A percentile compares a stretch with the other conserved stretches of the same genome.
Evolutionary conservation across 805 yeast genomes (phyloP).

Genomic region (Myxozyma melibiosi): DNA sequence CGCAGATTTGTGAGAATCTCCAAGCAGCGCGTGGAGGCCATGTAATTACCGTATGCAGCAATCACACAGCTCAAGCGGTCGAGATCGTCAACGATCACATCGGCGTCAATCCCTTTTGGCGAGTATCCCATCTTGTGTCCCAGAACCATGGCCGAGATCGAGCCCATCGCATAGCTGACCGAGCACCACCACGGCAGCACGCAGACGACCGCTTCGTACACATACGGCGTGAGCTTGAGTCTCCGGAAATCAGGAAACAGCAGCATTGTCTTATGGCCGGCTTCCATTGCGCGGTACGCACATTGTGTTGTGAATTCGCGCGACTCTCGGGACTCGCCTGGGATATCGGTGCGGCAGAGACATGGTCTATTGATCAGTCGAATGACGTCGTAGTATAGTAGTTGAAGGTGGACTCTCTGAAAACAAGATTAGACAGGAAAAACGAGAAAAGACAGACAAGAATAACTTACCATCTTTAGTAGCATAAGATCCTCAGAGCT

Average conservation of each 20-base stretch:
- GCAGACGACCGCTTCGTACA: not conserved
- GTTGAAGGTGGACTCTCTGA: conserved; percentile 14
- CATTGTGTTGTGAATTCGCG: conserved; percentile 3
- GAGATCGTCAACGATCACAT: conserved; percentile 6
- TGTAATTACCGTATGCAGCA: conserved; percentile 1
- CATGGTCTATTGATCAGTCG: conserved; percentile 27
- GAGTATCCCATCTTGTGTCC: conserved; percentile 9
- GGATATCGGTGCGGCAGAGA: conserved; percentile 18
- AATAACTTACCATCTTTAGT: conserved; percentile 14
- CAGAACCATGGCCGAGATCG: conserved; percentile 23
- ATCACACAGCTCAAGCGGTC: conserved; percentile 7
- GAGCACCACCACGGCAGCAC: conserved; percentile 25
- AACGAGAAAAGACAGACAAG: not conserved
- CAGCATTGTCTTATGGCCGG: conserved; percentile 18
- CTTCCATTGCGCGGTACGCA: conserved; percentile 19
- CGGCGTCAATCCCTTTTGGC: conserved; percentile 5
- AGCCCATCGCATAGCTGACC: conserved; percentile 19
- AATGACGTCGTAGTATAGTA: conserved; percentile 12
- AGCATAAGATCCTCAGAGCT: conserved; percentile 9
- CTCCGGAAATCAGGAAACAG: conserved; percentile 7
- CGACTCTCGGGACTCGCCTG: conserved; percentile 22
- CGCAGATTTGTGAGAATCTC: conserved; percentile 6
- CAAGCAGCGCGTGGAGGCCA: conserved; percentile 2
- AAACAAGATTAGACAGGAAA: too few relatives aligned
- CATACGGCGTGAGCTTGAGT: not conserved